These are phyloP conservation scores for Backusella luteola DNA, from an alignment of 192 early-diverging fungal genomes.

Conservation along the genomic window DNA sequence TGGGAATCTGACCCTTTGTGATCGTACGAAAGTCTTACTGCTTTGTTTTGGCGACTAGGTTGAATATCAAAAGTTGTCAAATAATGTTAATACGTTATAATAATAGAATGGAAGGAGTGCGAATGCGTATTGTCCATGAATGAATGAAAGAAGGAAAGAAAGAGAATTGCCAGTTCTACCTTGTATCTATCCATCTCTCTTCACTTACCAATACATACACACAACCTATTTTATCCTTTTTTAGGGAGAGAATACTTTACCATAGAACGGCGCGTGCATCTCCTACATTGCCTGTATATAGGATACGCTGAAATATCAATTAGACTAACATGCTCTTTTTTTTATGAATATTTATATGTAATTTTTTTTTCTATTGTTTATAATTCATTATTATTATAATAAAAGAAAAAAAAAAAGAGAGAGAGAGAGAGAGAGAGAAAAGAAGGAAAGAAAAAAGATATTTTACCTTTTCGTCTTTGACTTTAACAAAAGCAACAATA, in stretches of 20 bases:
- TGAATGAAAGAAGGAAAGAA: not conserved
- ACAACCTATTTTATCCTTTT: not conserved
- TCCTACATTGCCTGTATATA: slow-evolving; percentile 96
- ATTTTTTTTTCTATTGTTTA: slow-evolving; percentile 10
- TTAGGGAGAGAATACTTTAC: slow-evolving; percentile 36
- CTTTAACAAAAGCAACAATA: slow-evolving; percentile 72
- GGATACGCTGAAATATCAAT: slow-evolving; percentile 54
- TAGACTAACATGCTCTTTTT: not conserved
- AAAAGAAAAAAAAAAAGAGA: not conserved
- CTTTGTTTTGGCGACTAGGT: slow-evolving; percentile 70
- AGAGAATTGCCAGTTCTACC: not conserved
- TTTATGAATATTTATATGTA: not conserved
- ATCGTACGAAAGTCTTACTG: slow-evolving; percentile 91
- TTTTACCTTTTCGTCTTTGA: slow-evolving; percentile 30
- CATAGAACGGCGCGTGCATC: slow-evolving; percentile 94
- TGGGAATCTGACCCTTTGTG: slow-evolving; percentile 93
- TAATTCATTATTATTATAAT: not conserved
- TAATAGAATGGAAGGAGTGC: not conserved
- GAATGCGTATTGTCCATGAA: not conserved
- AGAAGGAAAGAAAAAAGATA: not conserved
- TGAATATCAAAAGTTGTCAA: not conserved
- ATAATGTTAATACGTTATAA: not conserved
- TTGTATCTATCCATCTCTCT: not conserved
- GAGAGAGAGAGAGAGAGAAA: not conserved
- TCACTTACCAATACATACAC: not conserved